phyloP scores from a whole-genome alignment of 495 filamentous ascomycete species.

The Penicillium coffeae region DNA sequence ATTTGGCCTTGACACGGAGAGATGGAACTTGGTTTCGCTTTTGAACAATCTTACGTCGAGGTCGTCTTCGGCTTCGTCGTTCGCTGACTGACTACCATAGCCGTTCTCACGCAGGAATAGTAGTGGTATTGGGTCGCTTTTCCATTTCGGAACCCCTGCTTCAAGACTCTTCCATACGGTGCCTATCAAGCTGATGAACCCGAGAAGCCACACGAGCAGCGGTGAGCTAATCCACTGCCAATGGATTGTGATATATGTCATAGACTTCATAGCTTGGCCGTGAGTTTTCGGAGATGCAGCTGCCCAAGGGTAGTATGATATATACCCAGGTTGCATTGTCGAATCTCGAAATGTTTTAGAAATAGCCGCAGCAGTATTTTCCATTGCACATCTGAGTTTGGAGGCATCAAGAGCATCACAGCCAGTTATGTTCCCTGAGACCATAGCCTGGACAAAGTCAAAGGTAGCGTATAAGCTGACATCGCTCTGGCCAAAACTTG shows the following conservation, averaged over 20 bases:
- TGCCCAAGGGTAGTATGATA: too few species aligned
- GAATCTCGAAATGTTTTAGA: slow-evolving; percentile 15
- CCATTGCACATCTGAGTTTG: slow-evolving; percentile 16
- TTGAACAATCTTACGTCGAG: too few species aligned
- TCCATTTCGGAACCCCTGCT: too few species aligned
- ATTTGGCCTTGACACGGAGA: too few species aligned
- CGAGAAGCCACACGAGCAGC: slow-evolving; percentile 14
- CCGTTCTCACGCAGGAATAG: too few species aligned
- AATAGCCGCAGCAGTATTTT: slow-evolving; percentile 14
- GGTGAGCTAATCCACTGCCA: slow-evolving; percentile 18
- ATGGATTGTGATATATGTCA: slow-evolving; percentile 6
- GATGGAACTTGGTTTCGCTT: too few species aligned
- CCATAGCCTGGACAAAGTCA: background rate
- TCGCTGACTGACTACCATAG: too few species aligned
- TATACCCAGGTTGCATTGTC: background rate
- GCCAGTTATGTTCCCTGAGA: background rate
- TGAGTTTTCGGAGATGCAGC: background rate
- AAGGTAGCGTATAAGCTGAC: background rate
- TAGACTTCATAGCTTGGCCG: background rate
- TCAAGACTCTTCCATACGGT: slow-evolving; percentile 18
- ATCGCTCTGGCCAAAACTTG: too few species aligned
- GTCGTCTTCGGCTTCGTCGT: too few species aligned
- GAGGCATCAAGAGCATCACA: background rate
- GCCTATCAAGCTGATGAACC: slow-evolving; percentile 1
- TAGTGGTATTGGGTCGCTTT: too few species aligned